Base-by-base conservation (phyloP, 169 alveolate species). In the Eimeria sp. region DNA sequence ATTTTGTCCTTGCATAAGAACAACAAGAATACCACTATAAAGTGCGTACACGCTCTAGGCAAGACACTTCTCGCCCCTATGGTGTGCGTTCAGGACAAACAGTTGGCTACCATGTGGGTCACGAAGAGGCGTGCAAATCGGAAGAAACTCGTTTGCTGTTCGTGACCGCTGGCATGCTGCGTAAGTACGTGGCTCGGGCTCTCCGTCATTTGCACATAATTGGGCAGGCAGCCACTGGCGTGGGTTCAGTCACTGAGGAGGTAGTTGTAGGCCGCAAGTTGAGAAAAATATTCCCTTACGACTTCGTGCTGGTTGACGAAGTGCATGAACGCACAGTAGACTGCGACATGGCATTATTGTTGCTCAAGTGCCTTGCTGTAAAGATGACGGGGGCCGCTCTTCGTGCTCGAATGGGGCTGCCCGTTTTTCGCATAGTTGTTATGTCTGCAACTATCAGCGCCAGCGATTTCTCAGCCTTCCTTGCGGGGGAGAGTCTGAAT, bases 61-160 rank as follows among this genome's bases (percentile, higher is more conserved):
- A 40, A 46, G 85, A 25, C 40, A 27, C 43, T 46, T 37, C 40
- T 13, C n/a, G 25, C 37, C 13, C 25, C 27, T 54, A 14, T 33
- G 71, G 16, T 54, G 33, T 56, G 30, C 46, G 37, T 58, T n/a
- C 90, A 83, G 90, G 90, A 6, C 74, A 83, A 33, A 83, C 90
- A 33, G 90, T 83, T 49, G 90, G 90, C 90, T 83, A 83, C 90
- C 90, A 83, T 37, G 90, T 83, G 71, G 90, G 74, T 8, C 74
- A 83, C 56, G 90, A 83, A 83, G 74, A 56, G 37, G 74, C 90
- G 16, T 49, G 71, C 56, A 83, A 83, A 40, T 83, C 90, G 23
- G 58, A 83, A 8, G 74, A 52, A 60, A 83, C 90, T 23, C 90
- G 74, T 30, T 56, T 83, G 23, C 52, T 83, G 90, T 83, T 83